phyloP scores from a whole-genome alignment of 495 filamentous ascomycete genomes.

The Penicillium malachiteum region DNA sequence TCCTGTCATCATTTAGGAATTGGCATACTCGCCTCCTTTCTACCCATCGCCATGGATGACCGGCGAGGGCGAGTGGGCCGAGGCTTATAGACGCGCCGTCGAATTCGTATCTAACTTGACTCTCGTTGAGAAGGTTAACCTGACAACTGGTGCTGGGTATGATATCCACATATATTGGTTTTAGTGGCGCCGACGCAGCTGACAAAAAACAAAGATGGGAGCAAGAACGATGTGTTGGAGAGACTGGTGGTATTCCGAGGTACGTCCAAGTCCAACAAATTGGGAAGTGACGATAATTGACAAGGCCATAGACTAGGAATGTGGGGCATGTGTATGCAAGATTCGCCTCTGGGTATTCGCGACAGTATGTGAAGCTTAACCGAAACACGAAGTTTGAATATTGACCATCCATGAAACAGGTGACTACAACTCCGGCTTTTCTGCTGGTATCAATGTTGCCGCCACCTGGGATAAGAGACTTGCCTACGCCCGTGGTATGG shows the following conservation, averaged over 20 bases:
- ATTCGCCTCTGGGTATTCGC: conserved; percentile 83
- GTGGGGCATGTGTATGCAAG: conserved; percentile 80
- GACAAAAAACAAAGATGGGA: conserved; percentile 56
- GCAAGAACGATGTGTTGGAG: conserved; percentile 76
- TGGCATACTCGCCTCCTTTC: conserved; percentile 57
- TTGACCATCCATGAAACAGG: conserved; percentile 35
- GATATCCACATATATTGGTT: conserved; percentile 8
- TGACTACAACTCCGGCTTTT: conserved; percentile 78
- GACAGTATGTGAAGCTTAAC: conserved; percentile 45
- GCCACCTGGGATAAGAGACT: conserved; percentile 75
- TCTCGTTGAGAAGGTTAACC: conserved; percentile 85
- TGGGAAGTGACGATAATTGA: conserved; percentile 1
- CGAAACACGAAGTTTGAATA: not conserved
- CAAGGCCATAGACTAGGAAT: conserved; percentile 66
- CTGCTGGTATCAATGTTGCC: conserved; percentile 76
- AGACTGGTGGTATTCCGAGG: conserved; percentile 51
- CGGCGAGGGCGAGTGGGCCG: conserved; percentile 70
- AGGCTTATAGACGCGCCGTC: conserved; percentile 73
- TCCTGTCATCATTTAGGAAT: conserved; percentile 18
- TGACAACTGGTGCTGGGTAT: conserved; percentile 83
- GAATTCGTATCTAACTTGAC: conserved; percentile 82
- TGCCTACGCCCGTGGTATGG: conserved; percentile 72
- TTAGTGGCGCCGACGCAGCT: not conserved
- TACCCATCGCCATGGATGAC: conserved; percentile 85
- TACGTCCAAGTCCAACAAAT: conserved; percentile 9